Evolutionary conservation across 768 basidiomycete species (phyloP).

Genomic region (Boletus subcaerulescens): DNA sequence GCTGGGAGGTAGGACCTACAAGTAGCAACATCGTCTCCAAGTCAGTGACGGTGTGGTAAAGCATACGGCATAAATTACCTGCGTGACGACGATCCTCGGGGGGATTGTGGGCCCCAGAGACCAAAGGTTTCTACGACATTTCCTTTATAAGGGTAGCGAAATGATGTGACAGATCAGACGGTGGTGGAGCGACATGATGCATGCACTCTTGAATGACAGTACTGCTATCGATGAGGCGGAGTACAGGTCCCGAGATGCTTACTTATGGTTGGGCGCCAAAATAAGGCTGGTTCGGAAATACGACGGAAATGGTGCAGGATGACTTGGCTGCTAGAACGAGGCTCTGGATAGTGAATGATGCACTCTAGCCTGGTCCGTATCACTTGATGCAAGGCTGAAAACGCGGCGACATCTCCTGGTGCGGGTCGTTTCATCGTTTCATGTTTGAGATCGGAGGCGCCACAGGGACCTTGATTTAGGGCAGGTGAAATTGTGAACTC

Average conservation of each 20-base stretch:
- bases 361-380: slow-evolving; percentile 9
- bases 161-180: slow-evolving; percentile 22
- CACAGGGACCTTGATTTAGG: slow-evolving; percentile 34
- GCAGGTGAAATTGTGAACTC: slow-evolving; percentile 27
- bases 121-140: slow-evolving; percentile 13
- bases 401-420: slow-evolving; percentile 7
- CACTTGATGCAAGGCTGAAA: slow-evolving; percentile 9
- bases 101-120: slow-evolving; percentile 34
- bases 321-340: slow-evolving; percentile 20
- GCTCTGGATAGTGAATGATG: slow-evolving; percentile 13
- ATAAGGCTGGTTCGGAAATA: slow-evolving; percentile 21
- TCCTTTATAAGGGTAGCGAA: slow-evolving; percentile 32
- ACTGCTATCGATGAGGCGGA: slow-evolving; percentile 32
- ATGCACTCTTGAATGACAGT: slow-evolving; percentile 5
- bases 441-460: slow-evolving; percentile 18
- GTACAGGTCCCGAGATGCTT: slow-evolving; percentile 24
- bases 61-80: slow-evolving; percentile 30
- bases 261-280: slow-evolving; percentile 15
- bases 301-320: slow-evolving; percentile 22
- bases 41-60: slow-evolving; percentile 9
- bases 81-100: slow-evolving; percentile 26
- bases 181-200: slow-evolving; percentile 16
- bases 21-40: slow-evolving; percentile 2
- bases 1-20: slow-evolving; percentile 39
- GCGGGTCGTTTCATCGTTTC: slow-evolving; percentile 11